Base-by-base conservation (phyloP, 2,329 filamentous ascomycete genomes). In the Colletotrichum viniferum region DNA sequence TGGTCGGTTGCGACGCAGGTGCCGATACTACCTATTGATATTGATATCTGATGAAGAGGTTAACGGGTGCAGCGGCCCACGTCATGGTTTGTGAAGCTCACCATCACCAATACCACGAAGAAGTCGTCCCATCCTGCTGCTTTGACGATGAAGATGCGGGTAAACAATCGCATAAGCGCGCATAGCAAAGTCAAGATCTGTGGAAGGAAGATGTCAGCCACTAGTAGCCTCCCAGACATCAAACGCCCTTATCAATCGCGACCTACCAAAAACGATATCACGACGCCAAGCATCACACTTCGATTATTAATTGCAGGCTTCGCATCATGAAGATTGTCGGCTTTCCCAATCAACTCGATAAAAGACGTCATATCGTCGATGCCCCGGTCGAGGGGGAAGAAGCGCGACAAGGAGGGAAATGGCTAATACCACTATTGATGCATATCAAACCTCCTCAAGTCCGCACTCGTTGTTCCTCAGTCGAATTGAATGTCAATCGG, bases 81-180 rank as follows among this genome's bases (percentile, higher is more conserved):
- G 7, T 52, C 0, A 12, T 14, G 7, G 5, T 10, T 18, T 36
- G 2, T 8, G 9, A 14, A 21, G 65, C 77, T 73, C 18, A 78
- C 63, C 66, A 78, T 71, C 4, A 69, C 71, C 5, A 77, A 43
- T 10, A 77, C 55, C 5, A 79, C 60, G 30, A 76, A 78, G 34
- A 78, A 26, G 28, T 79, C 78, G 24, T 79, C 78, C 74, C 74
- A 75, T 30, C 78, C 78, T 7, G 60, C 63, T 3, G 36, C 69
- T 16, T 64, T 73, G 1, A 76, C 71, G 36, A 78, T 21, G 56
- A 69, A 71, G 6, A 75, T 7, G 2, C 78, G 76, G 21, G 73
- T 75, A 34, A 43, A 76, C 5, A 79, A 14, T 21, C 78, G 34
- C 58, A 78, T 21, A 1, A 55, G 3, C 1, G 68, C 77, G 13